Evolutionary conservation across 768 basidiomycete species (phyloP).

Genomic region (Trametes punicea): DNA sequence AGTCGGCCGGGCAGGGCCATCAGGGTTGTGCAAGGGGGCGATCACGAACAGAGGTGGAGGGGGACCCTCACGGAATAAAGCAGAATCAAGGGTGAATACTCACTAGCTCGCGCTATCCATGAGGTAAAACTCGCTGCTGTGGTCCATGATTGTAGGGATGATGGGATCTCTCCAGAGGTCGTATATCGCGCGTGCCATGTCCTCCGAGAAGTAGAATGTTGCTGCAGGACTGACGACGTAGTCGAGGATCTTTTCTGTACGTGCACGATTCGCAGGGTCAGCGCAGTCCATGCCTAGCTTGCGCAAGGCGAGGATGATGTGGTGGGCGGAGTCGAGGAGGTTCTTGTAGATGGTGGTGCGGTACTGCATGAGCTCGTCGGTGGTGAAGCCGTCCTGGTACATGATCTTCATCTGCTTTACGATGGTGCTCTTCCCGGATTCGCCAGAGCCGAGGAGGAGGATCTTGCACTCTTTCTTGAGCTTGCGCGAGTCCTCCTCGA

Average conservation of each 20-base stretch:
- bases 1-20: background rate
- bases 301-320: slow-evolving; percentile 79
- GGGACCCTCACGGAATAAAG: background rate
- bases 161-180: slow-evolving; percentile 71
- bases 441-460: slow-evolving; percentile 88
- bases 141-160: slow-evolving; percentile 47
- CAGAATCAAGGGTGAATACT: slow-evolving; percentile 29
- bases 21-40: background rate
- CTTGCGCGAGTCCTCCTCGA: slow-evolving; percentile 82
- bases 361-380: slow-evolving; percentile 72
- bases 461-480: slow-evolving; percentile 92
- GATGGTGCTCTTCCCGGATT: slow-evolving; percentile 93
- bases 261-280: slow-evolving; percentile 58
- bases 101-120: slow-evolving; percentile 95
- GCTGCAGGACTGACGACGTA: slow-evolving; percentile 47
- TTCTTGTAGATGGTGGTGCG: slow-evolving; percentile 80
- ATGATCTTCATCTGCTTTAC: slow-evolving; percentile 99
- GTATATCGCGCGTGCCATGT: slow-evolving; percentile 65
- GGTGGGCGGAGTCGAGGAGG: slow-evolving; percentile 85
- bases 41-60: background rate
- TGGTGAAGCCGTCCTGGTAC: slow-evolving; percentile 85
- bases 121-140: slow-evolving; percentile 77
- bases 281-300: slow-evolving; percentile 81
- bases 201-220: slow-evolving; percentile 49
- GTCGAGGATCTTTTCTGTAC: slow-evolving; percentile 62